These are phyloP conservation scores for Xylariaceae sp. DNA, from an alignment of 2,329 filamentous ascomycete species.

Conservation along the genomic window DNA sequence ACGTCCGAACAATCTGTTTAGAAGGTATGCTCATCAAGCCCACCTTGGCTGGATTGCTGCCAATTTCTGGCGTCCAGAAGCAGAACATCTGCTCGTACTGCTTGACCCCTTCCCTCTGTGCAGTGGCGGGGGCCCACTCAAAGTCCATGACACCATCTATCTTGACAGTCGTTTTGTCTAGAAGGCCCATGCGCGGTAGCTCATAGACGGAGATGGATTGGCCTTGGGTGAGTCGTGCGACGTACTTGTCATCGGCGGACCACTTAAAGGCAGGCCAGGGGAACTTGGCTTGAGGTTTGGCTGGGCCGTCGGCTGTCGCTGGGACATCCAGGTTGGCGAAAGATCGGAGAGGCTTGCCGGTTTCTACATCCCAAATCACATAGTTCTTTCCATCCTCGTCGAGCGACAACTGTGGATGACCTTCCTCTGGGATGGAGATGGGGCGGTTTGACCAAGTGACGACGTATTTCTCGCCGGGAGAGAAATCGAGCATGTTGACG, in stretches of 20 bases:
- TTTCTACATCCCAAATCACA: conserved; percentile 95
- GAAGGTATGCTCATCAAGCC: conserved; percentile 93
- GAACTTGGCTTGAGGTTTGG: conserved; percentile 77
- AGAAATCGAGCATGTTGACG: conserved; percentile 95
- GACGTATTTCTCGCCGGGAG: conserved; percentile 85
- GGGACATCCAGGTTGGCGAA: conserved; percentile 87
- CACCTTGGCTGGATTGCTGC: conserved; percentile 96
- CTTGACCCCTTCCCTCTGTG: conserved; percentile 81
- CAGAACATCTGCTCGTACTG: conserved; percentile 93
- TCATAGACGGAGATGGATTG: conserved; percentile 91
- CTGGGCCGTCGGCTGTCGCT: conserved; percentile 53
- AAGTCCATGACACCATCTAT: conserved; percentile 97
- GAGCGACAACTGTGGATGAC: conserved; percentile 76
- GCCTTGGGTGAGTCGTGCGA: conserved; percentile 84
- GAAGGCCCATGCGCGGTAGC: conserved; percentile 80
- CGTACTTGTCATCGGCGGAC: conserved; percentile 96
- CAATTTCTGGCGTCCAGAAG: conserved; percentile 98
- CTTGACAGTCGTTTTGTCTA: conserved; percentile 91
- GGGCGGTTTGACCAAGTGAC: conserved; percentile 96
- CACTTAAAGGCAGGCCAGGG: conserved; percentile 99
- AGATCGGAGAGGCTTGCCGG: conserved; percentile 83
- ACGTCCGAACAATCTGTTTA: conserved; percentile 88
- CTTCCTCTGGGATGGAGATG: conserved; percentile 85
- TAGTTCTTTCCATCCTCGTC: conserved; percentile 99
- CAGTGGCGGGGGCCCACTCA: conserved; percentile 88